Conservation (phyloP, 306 rosid genomes). For the Geum urbanum region DNA sequence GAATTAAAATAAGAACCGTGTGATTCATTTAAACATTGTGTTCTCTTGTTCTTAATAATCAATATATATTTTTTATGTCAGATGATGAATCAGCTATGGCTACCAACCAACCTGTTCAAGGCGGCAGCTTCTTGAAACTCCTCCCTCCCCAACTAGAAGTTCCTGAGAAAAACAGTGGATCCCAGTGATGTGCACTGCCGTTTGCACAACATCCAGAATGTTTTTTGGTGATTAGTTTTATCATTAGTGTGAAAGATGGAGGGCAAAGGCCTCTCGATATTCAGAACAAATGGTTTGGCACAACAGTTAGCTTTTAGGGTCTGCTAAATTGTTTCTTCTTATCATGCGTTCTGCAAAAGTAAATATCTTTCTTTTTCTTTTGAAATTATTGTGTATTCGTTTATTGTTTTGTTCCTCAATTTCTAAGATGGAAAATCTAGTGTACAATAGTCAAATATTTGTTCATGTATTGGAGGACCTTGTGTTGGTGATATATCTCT, state of each 20-base stretch:
- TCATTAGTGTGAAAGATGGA: slow-evolving; percentile 22
- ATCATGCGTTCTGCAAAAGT: slow-evolving; percentile 29
- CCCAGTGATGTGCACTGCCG: slow-evolving; percentile 36
- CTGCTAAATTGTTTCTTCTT: slow-evolving; percentile 40
- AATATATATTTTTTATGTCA: slow-evolving; percentile 24
- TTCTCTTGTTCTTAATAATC: not conserved
- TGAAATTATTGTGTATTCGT: slow-evolving; percentile 28
- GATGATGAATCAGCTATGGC: slow-evolving; percentile 57
- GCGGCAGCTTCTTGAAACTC: slow-evolving; percentile 81
- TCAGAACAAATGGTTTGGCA: slow-evolving; percentile 40
- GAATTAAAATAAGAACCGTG: not conserved
- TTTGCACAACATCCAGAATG: slow-evolving; percentile 30
- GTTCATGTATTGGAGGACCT: no score
- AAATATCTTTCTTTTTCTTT: slow-evolving; percentile 30
- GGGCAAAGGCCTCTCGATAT: slow-evolving; percentile 39
- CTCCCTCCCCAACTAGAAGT: slow-evolving; percentile 73
- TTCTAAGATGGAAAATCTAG: no score
- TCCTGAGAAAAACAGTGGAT: slow-evolving; percentile 59
- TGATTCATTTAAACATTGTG: not conserved
- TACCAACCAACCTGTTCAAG: slow-evolving; percentile 60
- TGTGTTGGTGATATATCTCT: no score
- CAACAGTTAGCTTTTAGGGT: slow-evolving; percentile 36
- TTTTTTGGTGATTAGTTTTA: slow-evolving; percentile 30
- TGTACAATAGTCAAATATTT: no score
- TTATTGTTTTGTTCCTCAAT: no score